A percentile compares a stretch with the other conserved stretches of the same genome.
Evolutionary conservation across 2,329 filamentous ascomycete species (phyloP).

Genomic region (Fusarium sp.): DNA sequence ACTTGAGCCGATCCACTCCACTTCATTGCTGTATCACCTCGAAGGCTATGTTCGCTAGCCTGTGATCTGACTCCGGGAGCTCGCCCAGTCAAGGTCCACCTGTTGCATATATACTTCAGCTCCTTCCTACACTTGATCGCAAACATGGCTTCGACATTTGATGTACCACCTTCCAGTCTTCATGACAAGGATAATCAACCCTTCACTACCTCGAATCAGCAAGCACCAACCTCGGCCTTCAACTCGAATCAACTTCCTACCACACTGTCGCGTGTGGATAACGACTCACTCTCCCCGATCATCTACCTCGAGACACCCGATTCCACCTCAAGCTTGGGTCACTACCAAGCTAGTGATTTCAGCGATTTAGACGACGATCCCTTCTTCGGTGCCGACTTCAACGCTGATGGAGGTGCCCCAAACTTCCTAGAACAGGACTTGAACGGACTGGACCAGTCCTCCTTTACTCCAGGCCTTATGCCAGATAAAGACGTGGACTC

Average conservation of each 20-base stretch:
- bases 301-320: slow-evolving; percentile 58
- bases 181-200: slow-evolving; percentile 46
- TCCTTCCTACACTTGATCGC: slow-evolving; percentile 33
- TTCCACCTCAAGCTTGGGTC: slow-evolving; percentile 57
- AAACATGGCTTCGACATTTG: slow-evolving; percentile 57
- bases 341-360: slow-evolving; percentile 61
- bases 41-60: slow-evolving; percentile 46
- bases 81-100: slow-evolving; percentile 36
- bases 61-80: slow-evolving; percentile 44
- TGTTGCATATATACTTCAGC: slow-evolving; percentile 49
- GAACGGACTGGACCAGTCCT: slow-evolving; percentile 34
- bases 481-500: slow-evolving; percentile 38
- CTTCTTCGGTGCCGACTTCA: slow-evolving; percentile 62
- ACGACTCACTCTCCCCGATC: slow-evolving; percentile 44
- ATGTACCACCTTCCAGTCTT: slow-evolving; percentile 52
- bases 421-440: slow-evolving; percentile 55
- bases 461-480: slow-evolving; percentile 20
- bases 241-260: slow-evolving; percentile 54
- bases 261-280: slow-evolving; percentile 52
- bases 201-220: slow-evolving; percentile 37
- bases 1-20: slow-evolving; percentile 29
- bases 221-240: slow-evolving; percentile 45
- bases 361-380: slow-evolving; percentile 59
- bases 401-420: slow-evolving; percentile 53
- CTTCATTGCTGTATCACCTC: slow-evolving; percentile 24